These are phyloP conservation scores for Biscogniauxia marginata DNA, from an alignment of 2,329 filamentous ascomycete species.

Conservation along the genomic window DNA sequence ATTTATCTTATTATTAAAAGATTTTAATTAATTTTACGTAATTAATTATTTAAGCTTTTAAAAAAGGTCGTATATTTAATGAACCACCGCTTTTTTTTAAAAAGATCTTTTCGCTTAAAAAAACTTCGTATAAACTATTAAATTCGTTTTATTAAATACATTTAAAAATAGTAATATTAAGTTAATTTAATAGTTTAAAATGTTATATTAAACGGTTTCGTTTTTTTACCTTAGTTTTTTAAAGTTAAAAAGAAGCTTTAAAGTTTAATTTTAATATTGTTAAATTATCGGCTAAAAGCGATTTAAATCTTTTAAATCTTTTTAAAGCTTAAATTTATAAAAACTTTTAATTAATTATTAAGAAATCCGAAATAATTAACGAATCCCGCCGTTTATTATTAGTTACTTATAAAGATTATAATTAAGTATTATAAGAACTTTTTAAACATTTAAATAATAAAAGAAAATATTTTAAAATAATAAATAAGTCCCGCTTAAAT, in stretches of 20 bases:
- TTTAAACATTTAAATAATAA: background rate
- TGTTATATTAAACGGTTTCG: background rate
- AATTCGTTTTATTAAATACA: background rate
- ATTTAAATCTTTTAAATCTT: background rate
- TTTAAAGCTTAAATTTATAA: background rate
- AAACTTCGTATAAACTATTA: conserved; percentile 1
- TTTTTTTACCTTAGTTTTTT: background rate
- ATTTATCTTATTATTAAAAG: too few species aligned
- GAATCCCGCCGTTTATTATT: background rate
- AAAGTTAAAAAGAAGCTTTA: conserved; percentile 2
- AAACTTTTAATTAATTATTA: background rate
- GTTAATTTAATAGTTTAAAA: background rate
- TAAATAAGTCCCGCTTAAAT: background rate
- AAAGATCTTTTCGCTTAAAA: conserved; percentile 1
- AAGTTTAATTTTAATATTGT: background rate
- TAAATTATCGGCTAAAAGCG: background rate
- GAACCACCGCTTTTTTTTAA: background rate
- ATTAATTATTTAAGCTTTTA: conserved; percentile 2
- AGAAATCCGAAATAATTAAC: background rate
- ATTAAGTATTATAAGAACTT: conserved; percentile 1
- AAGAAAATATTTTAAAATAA: background rate
- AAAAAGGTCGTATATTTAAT: background rate
- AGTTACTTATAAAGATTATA: background rate
- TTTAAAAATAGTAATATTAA: background rate
- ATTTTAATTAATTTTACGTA: background rate